Percentiles rank a stretch among this genome's conserved stretches.
Evolutionary conservation across 164 flowering plant species (phyloP).

Genomic region (Dillenia turbinata): DNA sequence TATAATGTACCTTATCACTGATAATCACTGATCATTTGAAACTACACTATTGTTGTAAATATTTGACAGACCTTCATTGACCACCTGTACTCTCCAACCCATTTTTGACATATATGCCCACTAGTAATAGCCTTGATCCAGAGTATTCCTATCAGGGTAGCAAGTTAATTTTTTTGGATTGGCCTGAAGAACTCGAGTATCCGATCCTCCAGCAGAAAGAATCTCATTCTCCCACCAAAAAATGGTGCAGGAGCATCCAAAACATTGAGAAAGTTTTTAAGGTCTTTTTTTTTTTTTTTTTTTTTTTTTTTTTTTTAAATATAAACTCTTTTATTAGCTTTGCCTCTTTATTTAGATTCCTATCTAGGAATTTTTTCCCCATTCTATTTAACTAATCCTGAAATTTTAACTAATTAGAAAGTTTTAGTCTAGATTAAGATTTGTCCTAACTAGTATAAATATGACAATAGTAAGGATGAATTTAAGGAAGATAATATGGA

Average conservation of each 20-base stretch:
- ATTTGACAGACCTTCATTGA: constrained; percentile 92
- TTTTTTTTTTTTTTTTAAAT: too few relatives aligned
- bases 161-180: constrained; percentile 79
- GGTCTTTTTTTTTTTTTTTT: too few relatives aligned
- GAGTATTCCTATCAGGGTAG: constrained; percentile 90
- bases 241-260: constrained; percentile 48
- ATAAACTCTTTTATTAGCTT: too few relatives aligned
- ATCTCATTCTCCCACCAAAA: constrained; percentile 87
- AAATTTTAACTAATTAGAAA: too few relatives aligned
- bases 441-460: too few relatives aligned
- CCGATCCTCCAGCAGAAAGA: constrained; percentile 81
- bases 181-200: constrained; percentile 77
- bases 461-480: too few relatives aligned
- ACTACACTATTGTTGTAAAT: constrained; percentile 90
- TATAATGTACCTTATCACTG: too few relatives aligned
- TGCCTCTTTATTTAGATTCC: too few relatives aligned
- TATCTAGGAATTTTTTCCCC: too few relatives aligned
- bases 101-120: constrained; percentile 68
- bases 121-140: constrained; percentile 84
- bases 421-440: too few relatives aligned
- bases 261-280: too few relatives aligned
- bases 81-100: constrained; percentile 98
- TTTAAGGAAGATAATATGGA: constrained; percentile 87
- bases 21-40: constrained; percentile 80
- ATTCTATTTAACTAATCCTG: too few relatives aligned